Evolutionary conservation across 1,139 yeast species (phyloP), one percentile per base, ranked within the genome.

Genomic region (Candida anutae): DNA sequence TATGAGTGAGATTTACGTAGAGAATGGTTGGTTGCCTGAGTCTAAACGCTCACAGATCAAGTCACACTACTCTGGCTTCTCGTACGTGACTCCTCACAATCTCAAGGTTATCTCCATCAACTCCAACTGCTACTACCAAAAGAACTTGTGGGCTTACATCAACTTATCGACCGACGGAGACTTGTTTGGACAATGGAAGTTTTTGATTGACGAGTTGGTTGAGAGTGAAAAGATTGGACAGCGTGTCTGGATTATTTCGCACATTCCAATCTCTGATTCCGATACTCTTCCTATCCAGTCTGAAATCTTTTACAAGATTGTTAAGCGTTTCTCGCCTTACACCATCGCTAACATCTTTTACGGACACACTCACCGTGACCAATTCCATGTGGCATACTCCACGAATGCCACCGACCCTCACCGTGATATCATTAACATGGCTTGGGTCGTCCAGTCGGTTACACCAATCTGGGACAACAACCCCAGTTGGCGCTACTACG

Each of bases 351-450:
- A 69, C 29, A 58, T 77, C 12, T 79, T 79, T 55, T 77, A 68
- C 46, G 88, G 85, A 15, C 87, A 79, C 45, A 78, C 84, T 6
- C 88, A 79, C 44, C 58, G 61, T 40, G 88, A 79, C 50, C 80
- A 77, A 49, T 77, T 77, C 55, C 66, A 70, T 28, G 58, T 79
- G 6, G 50, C 74, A 28, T 77, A 76, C 42, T 60, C 65, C 4
- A 50, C 64, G 15, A 54, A 58, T 31, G 41, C 57, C 17, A 44
- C 59, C 16, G 55, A 57, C 30, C 56, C 61, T 10, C 62, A 56
- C 3, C 12, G 6, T 11, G 62, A 62, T 25, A 73, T 71, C 3
- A 40, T 76, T 17, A 66, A 68, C 42, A 59, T 71, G 56, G 77
- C 82, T 1, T 79, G 80, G 80, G 66, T 78, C 30, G 63, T 70